A percentile compares a stretch with the other conserved stretches of the same genome.
phyloP scores from a whole-genome alignment of 1,284 basidiomycete species.

The Termitomyces sp. region DNA sequence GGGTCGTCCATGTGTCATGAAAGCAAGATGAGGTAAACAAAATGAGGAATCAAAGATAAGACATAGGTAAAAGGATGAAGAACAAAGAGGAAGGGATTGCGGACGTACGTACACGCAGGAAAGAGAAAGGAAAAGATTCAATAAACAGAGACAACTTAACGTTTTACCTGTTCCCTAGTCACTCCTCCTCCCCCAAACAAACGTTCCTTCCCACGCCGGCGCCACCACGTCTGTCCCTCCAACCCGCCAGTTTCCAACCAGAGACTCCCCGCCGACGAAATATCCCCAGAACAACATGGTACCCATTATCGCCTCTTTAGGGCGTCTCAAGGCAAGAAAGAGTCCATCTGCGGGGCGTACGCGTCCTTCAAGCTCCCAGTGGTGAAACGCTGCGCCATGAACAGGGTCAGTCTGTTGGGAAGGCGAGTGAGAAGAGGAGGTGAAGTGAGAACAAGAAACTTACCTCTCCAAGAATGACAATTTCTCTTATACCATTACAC shows the following conservation, averaged over 20 bases:
- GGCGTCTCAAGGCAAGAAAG: slow-evolving; percentile 49
- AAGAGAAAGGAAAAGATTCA: background rate
- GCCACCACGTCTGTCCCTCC: slow-evolving; percentile 31
- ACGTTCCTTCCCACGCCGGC: slow-evolving; percentile 54
- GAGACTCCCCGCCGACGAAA: slow-evolving; percentile 53
- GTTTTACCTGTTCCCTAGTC: slow-evolving; percentile 16
- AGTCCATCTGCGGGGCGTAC: slow-evolving; percentile 66
- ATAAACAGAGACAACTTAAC: background rate
- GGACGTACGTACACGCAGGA: background rate
- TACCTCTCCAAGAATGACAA: slow-evolving; percentile 5
- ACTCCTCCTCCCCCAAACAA: slow-evolving; percentile 44
- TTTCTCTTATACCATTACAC: slow-evolving; percentile 46
- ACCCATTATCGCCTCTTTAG: slow-evolving; percentile 26
- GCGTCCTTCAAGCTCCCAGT: slow-evolving; percentile 58
- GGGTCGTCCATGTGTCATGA: background rate
- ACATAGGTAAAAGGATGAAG: background rate
- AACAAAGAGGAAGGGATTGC: background rate
- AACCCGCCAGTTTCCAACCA: slow-evolving; percentile 66
- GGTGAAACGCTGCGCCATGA: slow-evolving; percentile 57
- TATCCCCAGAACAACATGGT: slow-evolving; percentile 65
- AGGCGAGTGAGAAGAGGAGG: slow-evolving; percentile 8
- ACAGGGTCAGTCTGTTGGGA: slow-evolving; percentile 41
- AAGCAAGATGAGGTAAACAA: background rate
- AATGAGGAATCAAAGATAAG: background rate
- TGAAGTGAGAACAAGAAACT: background rate